phyloP scores from a whole-genome alignment of 2,329 filamentous ascomycete genomes.

The Acephala macrosclerotiorum region DNA sequence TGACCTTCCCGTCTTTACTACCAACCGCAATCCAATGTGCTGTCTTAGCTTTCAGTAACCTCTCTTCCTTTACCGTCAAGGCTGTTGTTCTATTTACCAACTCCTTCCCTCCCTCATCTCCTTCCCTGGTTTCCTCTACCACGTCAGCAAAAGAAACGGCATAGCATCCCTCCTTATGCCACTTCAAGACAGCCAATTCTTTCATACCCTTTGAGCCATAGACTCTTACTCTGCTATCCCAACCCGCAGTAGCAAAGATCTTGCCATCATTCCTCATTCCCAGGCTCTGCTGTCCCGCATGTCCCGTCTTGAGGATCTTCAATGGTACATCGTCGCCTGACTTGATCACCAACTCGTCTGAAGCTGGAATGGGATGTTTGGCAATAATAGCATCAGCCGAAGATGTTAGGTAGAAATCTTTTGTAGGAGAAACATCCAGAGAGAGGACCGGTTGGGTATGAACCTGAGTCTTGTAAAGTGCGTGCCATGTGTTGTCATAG shows the following conservation, averaged over 20 bases:
- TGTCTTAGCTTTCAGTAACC: constrained; percentile 67
- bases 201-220: constrained; percentile 83
- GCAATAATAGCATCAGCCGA: constrained; percentile 81
- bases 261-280: constrained; percentile 79
- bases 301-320: constrained; percentile 77
- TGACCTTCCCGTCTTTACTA: constrained; percentile 94
- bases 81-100: constrained; percentile 34
- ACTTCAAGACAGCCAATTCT: constrained; percentile 91
- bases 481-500: constrained; percentile 52
- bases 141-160: constrained; percentile 74
- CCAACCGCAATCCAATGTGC: constrained; percentile 92
- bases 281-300: constrained; percentile 88
- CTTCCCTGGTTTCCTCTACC: constrained; percentile 16
- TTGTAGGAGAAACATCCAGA: constrained; percentile 58
- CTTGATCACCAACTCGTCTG: constrained; percentile 17
- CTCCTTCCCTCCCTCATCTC: constrained; percentile 17
- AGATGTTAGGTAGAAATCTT: constrained; percentile 76
- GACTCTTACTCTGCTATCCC: constrained; percentile 83
- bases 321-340: constrained; percentile 49
- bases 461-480: constrained; percentile 68
- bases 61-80: constrained; percentile 67
- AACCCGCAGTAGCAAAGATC: constrained; percentile 89
- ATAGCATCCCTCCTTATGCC: constrained; percentile 91
- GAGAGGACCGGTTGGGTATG: constrained; percentile 87
- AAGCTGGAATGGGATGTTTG: constrained; percentile 71